A percentile compares a stretch with the other conserved stretches of the same genome.
Conservation (phyloP, 2,329 filamentous ascomycete species). For the Phialocephala subalpina region DNA sequence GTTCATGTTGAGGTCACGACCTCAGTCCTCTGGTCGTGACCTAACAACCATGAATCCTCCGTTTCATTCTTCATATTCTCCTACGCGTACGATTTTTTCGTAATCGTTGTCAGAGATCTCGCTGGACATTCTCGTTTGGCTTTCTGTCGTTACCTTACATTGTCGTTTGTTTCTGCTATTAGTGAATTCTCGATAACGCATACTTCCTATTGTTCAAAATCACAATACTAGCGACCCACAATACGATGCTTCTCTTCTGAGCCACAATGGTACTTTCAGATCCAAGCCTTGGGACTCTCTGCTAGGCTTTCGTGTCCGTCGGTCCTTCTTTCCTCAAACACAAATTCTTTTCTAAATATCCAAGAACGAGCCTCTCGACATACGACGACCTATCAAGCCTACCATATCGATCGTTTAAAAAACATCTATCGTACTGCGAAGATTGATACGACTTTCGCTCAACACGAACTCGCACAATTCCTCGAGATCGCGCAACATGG, state of each 20-base stretch:
- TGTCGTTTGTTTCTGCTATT: constrained; percentile 24
- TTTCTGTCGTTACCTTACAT: constrained; percentile 28
- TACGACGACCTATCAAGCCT: neutral
- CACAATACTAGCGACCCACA: constrained; percentile 11
- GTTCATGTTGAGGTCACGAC: constrained; percentile 27
- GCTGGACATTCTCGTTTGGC: constrained; percentile 17
- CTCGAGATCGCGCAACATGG: constrained; percentile 28
- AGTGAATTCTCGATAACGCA: constrained; percentile 22
- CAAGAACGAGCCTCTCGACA: neutral
- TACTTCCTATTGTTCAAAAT: constrained; percentile 23
- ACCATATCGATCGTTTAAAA: neutral
- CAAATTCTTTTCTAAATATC: neutral
- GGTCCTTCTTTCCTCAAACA: constrained; percentile 18
- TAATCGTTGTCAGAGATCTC: constrained; percentile 33
- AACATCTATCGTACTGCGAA: neutral
- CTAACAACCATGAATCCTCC: constrained; percentile 33
- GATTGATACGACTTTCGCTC: neutral
- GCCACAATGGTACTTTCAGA: neutral
- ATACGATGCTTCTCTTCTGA: constrained; percentile 16
- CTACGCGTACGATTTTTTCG: constrained; percentile 28
- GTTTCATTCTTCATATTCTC: constrained; percentile 36
- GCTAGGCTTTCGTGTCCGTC: constrained; percentile 1
- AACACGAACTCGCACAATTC: neutral
- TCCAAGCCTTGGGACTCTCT: neutral
- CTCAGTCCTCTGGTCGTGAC: constrained; percentile 27